These are phyloP conservation scores for Aspergillaceae sp. DNA, from an alignment of 2,329 filamentous ascomycete genomes.

Conservation along the genomic window DNA sequence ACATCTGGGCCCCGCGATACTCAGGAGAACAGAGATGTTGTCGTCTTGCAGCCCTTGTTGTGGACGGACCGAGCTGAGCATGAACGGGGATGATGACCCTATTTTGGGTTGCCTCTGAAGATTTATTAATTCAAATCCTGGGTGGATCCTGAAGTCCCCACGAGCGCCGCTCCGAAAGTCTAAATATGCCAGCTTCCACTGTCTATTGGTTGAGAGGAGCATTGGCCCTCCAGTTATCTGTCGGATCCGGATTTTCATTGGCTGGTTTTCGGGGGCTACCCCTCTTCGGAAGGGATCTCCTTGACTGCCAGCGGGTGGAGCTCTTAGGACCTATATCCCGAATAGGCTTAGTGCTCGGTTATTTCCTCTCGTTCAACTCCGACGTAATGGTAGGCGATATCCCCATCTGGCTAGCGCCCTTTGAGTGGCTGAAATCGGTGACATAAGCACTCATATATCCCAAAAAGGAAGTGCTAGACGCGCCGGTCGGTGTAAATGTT, in stretches of 20 bases:
- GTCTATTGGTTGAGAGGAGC: no score
- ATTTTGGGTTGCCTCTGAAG: background rate
- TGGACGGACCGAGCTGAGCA: constrained; percentile 2
- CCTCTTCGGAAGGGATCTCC: constrained; percentile 9
- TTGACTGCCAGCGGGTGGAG: constrained; percentile 4
- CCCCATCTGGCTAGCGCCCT: background rate
- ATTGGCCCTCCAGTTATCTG: no score
- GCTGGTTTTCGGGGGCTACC: constrained; percentile 1
- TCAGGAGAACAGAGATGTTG: background rate
- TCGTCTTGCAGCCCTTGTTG: background rate
- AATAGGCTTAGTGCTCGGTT: background rate
- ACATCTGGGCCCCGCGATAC: no score
- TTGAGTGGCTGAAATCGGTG: background rate
- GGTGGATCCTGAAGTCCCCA: constrained; percentile 5
- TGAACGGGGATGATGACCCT: background rate
- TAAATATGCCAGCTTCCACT: background rate
- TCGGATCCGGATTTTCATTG: constrained; percentile 3
- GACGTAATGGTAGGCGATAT: constrained; percentile 2
- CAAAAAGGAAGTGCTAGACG: constrained; percentile 25
- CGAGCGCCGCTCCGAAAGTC: constrained; percentile 9
- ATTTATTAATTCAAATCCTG: background rate
- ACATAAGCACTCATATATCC: background rate
- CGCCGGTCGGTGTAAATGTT: constrained; percentile 16
- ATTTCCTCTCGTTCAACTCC: background rate
- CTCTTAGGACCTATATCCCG: constrained; percentile 7